Conservation (phyloP, 176 grass and related monocot species). For the Cenchrus americanus region DNA sequence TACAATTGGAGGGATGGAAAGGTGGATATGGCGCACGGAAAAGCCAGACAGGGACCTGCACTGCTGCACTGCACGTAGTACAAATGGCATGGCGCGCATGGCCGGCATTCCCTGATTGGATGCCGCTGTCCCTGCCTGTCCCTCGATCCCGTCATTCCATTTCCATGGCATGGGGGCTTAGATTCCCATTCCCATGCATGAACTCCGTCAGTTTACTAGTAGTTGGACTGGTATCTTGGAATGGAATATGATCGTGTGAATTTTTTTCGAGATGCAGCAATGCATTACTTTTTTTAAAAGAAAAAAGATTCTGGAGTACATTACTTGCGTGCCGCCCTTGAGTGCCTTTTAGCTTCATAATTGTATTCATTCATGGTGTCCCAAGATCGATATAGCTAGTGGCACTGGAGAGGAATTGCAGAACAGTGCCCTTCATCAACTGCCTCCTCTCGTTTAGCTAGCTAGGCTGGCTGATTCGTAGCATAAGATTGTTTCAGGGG, state of each 20-base stretch:
- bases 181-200: constrained; percentile 1
- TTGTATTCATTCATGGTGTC: neutral
- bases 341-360: neutral
- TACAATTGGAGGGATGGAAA: constrained; percentile 30
- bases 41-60: constrained; percentile 37
- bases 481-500: no score
- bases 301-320: neutral
- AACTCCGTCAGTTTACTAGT: neutral
- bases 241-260: neutral
- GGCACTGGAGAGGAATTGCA: neutral
- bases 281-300: no score
- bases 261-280: neutral
- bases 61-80: constrained; percentile 30
- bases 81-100: neutral
- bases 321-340: neutral
- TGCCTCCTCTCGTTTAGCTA: no score
- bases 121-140: neutral
- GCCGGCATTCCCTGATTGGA: neutral
- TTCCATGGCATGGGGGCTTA: neutral
- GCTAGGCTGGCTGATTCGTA: no score
- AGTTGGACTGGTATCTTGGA: neutral
- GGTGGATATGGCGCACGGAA: constrained; percentile 17
- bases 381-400: neutral
- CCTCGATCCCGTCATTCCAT: neutral
- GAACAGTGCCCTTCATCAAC: neutral